These are phyloP conservation scores for Hemisphaericaspora xylofermentans DNA, from an alignment of 1,139 yeast species.

Conservation along the genomic window DNA sequence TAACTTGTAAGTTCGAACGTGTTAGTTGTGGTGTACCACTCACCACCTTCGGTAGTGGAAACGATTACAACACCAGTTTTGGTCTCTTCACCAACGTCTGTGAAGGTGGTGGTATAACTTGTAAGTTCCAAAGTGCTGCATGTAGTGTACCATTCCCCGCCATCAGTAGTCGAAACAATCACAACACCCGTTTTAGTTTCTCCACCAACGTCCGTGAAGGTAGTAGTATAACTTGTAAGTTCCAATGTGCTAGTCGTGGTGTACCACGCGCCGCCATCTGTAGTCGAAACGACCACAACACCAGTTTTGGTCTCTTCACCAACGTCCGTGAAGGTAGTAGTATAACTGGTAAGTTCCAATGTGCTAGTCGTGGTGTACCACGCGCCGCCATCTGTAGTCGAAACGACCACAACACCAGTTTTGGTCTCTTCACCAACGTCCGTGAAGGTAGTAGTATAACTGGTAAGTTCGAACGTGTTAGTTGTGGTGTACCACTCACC, in stretches of 20 bases:
- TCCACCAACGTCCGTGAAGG: background rate
- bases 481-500: conserved; percentile 4
- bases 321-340: background rate
- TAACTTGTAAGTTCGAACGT: too few species aligned
- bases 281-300: background rate
- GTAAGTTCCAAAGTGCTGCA: too few species aligned
- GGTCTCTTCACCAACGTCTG: too few species aligned
- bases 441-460: background rate
- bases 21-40: too few species aligned
- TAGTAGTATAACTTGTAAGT: background rate
- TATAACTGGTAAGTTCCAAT: background rate
- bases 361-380: background rate
- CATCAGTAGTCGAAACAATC: background rate
- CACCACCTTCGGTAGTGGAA: too few species aligned
- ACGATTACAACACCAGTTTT: too few species aligned
- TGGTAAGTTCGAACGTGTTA: background rate
- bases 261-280: background rate
- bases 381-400: background rate
- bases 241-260: background rate
- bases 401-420: background rate
- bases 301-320: background rate
- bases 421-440: background rate
- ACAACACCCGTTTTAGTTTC: background rate
- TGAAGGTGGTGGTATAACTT: too few species aligned
- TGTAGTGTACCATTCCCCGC: too few species aligned